These are phyloP conservation scores for Plasmodium adleri DNA, from an alignment of 169 alveolate species.

Conservation along the genomic window DNA sequence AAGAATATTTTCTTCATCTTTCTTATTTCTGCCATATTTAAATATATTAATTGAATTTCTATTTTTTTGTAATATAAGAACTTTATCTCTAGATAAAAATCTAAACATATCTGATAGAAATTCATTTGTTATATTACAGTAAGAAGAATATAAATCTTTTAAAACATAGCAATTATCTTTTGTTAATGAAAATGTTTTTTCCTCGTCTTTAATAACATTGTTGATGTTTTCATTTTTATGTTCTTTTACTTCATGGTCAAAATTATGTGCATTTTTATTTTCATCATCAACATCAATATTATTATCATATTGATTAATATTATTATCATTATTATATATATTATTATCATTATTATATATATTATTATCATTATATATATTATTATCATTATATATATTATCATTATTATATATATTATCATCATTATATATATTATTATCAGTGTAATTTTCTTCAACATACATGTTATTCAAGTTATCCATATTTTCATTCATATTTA, in stretches of 20 bases:
- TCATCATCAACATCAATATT: background rate
- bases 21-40: background rate
- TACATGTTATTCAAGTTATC: background rate
- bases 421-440: background rate
- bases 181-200: constrained; percentile 4
- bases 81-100: constrained; percentile 24
- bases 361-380: too few relatives aligned
- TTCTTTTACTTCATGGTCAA: background rate
- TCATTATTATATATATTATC: too few relatives aligned
- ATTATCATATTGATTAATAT: too few relatives aligned
- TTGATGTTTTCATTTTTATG: background rate
- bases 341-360: too few relatives aligned
- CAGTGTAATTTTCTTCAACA: background rate
- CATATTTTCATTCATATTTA: background rate
- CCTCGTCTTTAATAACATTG: background rate
- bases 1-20: background rate
- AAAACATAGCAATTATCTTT: constrained; percentile 34
- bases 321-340: too few relatives aligned
- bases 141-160: constrained; percentile 14
- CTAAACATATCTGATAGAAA: constrained; percentile 15
- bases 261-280: background rate
- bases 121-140: constrained; percentile 32
- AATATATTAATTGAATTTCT: constrained; percentile 24
- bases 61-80: constrained; percentile 35
- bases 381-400: too few relatives aligned